A percentile compares a stretch with the other conserved stretches of the same genome.
Evolutionary conservation across 2,329 filamentous ascomycete species (phyloP).

Genomic region (Colletotrichum destructivum): DNA sequence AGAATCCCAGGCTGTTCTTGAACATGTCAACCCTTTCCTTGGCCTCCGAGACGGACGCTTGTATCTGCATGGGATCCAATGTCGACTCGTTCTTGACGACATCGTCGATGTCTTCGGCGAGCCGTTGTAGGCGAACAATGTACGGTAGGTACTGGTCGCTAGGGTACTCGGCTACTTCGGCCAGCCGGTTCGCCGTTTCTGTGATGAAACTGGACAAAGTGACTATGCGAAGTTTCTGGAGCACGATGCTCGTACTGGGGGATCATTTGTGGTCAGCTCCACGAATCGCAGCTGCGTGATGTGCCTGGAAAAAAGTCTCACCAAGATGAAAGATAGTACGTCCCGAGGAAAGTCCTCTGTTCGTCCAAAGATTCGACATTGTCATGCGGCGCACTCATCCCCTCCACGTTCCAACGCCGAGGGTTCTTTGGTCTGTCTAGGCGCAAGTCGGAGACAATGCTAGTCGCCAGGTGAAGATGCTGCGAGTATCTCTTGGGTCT

Average conservation of each 20-base stretch:
- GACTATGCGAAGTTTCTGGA: conserved; percentile 51
- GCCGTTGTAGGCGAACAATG: conserved; percentile 50
- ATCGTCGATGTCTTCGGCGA: conserved; percentile 51
- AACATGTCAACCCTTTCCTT: conserved; percentile 36
- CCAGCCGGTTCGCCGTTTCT: conserved; percentile 46
- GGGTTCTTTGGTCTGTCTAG: conserved; percentile 49
- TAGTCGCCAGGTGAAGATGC: conserved; percentile 50
- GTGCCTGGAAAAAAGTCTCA: conserved; percentile 28
- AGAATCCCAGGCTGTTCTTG: conserved; percentile 48
- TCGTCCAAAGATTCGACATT: conserved; percentile 45
- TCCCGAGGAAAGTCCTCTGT: conserved; percentile 49
- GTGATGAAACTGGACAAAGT: conserved; percentile 48
- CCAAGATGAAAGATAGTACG: conserved; percentile 53
- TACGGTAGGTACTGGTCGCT: conserved; percentile 50
- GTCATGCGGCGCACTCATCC: conserved; percentile 1
- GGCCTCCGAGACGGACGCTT: conserved; percentile 33
- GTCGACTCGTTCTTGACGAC: conserved; percentile 42
- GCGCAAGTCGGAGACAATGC: conserved; percentile 51
- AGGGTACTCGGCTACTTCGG: conserved; percentile 30
- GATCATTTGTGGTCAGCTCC: neutral
- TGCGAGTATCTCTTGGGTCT: conserved; percentile 49
- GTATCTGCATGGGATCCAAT: conserved; percentile 34
- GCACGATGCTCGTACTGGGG: conserved; percentile 48
- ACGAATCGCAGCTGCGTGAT: too few species aligned
- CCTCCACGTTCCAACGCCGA: conserved; percentile 49